phyloP scores from a whole-genome alignment of 257 asterid genomes.

The Verbascum thapsus region DNA sequence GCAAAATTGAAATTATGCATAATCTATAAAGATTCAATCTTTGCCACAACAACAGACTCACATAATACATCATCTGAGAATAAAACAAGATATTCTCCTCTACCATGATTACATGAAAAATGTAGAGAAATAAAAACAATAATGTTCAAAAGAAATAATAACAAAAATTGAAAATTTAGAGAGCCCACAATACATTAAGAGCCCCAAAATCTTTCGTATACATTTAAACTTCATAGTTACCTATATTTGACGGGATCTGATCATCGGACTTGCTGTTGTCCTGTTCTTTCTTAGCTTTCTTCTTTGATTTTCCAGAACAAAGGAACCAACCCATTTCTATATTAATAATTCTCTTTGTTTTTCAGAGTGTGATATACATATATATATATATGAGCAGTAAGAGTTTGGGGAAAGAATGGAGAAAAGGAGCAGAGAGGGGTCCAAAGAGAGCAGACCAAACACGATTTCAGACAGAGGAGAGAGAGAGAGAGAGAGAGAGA shows the following conservation, averaged over 20 bases:
- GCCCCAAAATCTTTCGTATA: background rate
- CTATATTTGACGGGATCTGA: constrained; percentile 54
- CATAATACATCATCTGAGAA: background rate
- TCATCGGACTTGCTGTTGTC: constrained; percentile 41
- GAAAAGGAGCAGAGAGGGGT: background rate
- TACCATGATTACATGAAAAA: background rate
- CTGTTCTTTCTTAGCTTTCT: constrained; percentile 33
- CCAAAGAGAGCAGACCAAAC: constrained; percentile 37
- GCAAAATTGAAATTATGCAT: no score
- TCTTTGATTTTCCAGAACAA: constrained; percentile 52
- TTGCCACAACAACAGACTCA: background rate
- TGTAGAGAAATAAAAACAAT: no score
- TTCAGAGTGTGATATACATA: background rate
- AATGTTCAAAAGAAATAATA: no score
- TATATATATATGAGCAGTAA: background rate
- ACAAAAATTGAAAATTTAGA: background rate
- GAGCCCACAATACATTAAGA: background rate
- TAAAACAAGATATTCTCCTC: background rate
- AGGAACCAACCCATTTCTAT: constrained; percentile 47
- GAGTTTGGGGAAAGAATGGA: constrained; percentile 25
- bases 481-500: background rate
- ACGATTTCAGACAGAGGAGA: constrained; percentile 21
- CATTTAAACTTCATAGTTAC: constrained; percentile 25
- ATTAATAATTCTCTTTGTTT: background rate
- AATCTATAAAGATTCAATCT: background rate